Percentiles rank a stretch among this genome's conserved stretches.
Evolutionary conservation across 2,329 filamentous ascomycete species (phyloP).

Genomic region (Westerdykella ornata): DNA sequence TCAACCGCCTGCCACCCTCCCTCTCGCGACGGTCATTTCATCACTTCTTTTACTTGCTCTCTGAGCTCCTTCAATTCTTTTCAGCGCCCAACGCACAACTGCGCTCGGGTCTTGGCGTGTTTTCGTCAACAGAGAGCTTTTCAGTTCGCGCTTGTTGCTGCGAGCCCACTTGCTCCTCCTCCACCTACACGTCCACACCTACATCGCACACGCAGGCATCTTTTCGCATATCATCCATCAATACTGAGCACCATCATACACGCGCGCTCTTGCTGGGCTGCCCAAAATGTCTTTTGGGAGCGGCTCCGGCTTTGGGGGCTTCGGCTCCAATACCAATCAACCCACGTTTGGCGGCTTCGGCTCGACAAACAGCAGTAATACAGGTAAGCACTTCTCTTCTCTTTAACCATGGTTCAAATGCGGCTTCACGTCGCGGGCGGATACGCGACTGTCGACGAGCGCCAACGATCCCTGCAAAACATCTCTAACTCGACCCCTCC

Average conservation of each 20-base stretch:
- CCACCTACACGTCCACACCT: conserved; percentile 1
- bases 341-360: conserved; percentile 41
- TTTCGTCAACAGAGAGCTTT: conserved; percentile 15
- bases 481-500: conserved; percentile 36
- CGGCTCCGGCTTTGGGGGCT: conserved; percentile 37
- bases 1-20: not conserved
- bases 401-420: conserved; percentile 15
- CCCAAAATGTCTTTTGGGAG: conserved; percentile 49
- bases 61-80: conserved; percentile 20
- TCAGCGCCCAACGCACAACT: conserved; percentile 14
- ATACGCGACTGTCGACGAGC: conserved; percentile 25
- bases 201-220: conserved; percentile 10
- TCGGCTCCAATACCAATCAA: conserved; percentile 39
- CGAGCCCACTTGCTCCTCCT: not conserved
- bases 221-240: conserved; percentile 12
- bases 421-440: conserved; percentile 13
- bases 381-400: conserved; percentile 47
- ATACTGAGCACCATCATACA: not conserved
- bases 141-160: conserved; percentile 1
- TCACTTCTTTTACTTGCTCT: conserved; percentile 7
- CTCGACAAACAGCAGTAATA: conserved; percentile 30
- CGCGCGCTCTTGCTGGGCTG: conserved; percentile 22
- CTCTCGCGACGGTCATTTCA: not conserved
- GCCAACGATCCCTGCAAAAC: conserved; percentile 23
- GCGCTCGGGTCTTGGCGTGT: conserved; percentile 31